A percentile compares a stretch with the other conserved stretches of the same genome.
Conservation (phyloP, 352 stramenopile genomes). For the Phytophthora sansomeana region DNA sequence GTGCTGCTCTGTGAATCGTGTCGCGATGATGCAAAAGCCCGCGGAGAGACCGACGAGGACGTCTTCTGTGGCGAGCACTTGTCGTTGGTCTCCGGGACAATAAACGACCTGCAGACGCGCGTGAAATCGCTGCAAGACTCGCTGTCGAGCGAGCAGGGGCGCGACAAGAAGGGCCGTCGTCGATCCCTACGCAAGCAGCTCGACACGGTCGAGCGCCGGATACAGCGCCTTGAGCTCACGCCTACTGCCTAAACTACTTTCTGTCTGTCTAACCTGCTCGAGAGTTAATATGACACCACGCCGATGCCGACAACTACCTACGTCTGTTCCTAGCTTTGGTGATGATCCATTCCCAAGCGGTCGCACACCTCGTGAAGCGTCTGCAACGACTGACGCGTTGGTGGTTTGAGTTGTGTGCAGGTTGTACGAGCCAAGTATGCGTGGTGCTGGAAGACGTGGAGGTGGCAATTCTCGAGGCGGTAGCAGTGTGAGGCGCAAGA, state of each 20-base stretch:
- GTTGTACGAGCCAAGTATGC: constrained; percentile 15
- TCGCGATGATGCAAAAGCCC: constrained; percentile 9
- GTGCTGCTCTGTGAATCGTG: constrained; percentile 77
- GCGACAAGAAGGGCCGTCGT: constrained; percentile 67
- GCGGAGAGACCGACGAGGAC: constrained; percentile 35
- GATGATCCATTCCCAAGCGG: constrained; percentile 23
- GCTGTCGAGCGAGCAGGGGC: constrained; percentile 49
- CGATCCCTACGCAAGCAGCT: constrained; percentile 85
- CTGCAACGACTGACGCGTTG: constrained; percentile 1
- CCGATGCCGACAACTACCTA: constrained; percentile 15
- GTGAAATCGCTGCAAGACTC: constrained; percentile 39
- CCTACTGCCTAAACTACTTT: constrained; percentile 19
- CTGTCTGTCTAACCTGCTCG: constrained; percentile 1
- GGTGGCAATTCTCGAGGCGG: constrained; percentile 26
- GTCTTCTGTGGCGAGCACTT: constrained; percentile 71
- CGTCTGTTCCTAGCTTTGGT: constrained; percentile 8
- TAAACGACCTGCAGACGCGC: constrained; percentile 48
- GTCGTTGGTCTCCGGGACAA: constrained; percentile 53
- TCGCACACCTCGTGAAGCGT: constrained; percentile 24
- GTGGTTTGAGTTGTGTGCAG: constrained; percentile 7
- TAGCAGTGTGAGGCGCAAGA: constrained; percentile 34
- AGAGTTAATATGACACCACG: constrained; percentile 27
- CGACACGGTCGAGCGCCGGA: constrained; percentile 69
- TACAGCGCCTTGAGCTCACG: constrained; percentile 44
- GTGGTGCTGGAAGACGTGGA: constrained; percentile 32